phyloP scores from a whole-genome alignment of 2,329 filamentous ascomycete genomes.

The Fusarium multiceps region DNA sequence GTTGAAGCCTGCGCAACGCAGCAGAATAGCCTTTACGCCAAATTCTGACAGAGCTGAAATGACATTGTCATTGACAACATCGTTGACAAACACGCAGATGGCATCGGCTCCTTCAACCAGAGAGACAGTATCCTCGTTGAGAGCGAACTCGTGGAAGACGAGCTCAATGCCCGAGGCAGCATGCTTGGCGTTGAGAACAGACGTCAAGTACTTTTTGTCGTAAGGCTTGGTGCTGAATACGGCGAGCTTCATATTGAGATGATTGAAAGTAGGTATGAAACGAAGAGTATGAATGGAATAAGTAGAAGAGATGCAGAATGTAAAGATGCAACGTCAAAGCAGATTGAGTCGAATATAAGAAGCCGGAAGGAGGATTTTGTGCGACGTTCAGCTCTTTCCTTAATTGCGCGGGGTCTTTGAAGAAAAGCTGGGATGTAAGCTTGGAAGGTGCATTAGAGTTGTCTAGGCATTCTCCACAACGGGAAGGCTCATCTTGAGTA shows the following conservation, averaged over 20 bases:
- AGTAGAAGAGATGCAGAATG: neutral
- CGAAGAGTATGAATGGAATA: neutral
- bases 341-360: neutral
- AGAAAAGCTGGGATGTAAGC: conserved; percentile 8
- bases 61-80: conserved; percentile 63
- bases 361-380: neutral
- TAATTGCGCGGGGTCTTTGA: conserved; percentile 33
- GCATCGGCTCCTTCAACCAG: conserved; percentile 65
- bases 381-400: conserved; percentile 23
- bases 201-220: conserved; percentile 66
- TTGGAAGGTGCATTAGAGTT: conserved; percentile 28
- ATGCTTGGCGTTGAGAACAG: conserved; percentile 52
- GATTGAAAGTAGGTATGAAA: neutral
- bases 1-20: conserved; percentile 77
- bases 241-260: conserved; percentile 64
- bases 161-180: conserved; percentile 58
- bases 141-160: conserved; percentile 67
- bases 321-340: neutral
- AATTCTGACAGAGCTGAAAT: conserved; percentile 60
- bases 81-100: conserved; percentile 77
- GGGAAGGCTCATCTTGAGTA: conserved; percentile 17
- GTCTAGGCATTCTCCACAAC: conserved; percentile 40
- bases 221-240: conserved; percentile 74
- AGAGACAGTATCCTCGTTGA: conserved; percentile 65
- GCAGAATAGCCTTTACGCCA: conserved; percentile 68